Conservation (phyloP, 208 protist species). For the Crithidia expoeki region DNA sequence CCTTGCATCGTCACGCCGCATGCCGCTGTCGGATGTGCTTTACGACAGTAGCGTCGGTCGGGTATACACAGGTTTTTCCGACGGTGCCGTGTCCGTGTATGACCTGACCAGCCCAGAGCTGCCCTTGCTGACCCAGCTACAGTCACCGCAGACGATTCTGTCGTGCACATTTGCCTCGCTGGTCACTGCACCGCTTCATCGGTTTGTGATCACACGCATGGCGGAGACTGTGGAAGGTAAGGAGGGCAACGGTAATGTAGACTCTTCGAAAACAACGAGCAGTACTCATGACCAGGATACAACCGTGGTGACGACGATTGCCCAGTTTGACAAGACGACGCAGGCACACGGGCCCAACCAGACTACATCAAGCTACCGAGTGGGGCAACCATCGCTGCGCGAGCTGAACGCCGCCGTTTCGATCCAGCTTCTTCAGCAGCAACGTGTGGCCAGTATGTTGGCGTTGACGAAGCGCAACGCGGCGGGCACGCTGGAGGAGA, state of each 20-base stretch:
- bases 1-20: slow-evolving; percentile 35
- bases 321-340: slow-evolving; percentile 36
- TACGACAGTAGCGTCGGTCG: slow-evolving; percentile 41
- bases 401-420: slow-evolving; percentile 44
- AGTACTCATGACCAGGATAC: not conserved
- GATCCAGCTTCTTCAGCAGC: slow-evolving; percentile 28
- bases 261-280: not conserved
- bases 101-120: slow-evolving; percentile 37
- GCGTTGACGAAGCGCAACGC: slow-evolving; percentile 4
- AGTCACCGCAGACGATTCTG: slow-evolving; percentile 30
- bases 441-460: slow-evolving; percentile 8
- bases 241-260: too few species aligned
- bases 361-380: slow-evolving; percentile 35
- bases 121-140: slow-evolving; percentile 37
- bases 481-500: slow-evolving; percentile 28
- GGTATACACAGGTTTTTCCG: slow-evolving; percentile 49
- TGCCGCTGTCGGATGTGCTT: slow-evolving; percentile 55
- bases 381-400: slow-evolving; percentile 50
- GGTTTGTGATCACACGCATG: slow-evolving; percentile 30
- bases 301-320: slow-evolving; percentile 18
- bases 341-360: slow-evolving; percentile 41
- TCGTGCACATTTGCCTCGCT: slow-evolving; percentile 32
- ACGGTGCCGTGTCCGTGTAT: slow-evolving; percentile 60
- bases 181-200: slow-evolving; percentile 30
- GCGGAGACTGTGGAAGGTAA: not conserved